Percentiles rank a stretch among this genome's conserved stretches.
phyloP scores from a whole-genome alignment of 2,329 filamentous ascomycete species.

The Clarireedia hainanense region DNA sequence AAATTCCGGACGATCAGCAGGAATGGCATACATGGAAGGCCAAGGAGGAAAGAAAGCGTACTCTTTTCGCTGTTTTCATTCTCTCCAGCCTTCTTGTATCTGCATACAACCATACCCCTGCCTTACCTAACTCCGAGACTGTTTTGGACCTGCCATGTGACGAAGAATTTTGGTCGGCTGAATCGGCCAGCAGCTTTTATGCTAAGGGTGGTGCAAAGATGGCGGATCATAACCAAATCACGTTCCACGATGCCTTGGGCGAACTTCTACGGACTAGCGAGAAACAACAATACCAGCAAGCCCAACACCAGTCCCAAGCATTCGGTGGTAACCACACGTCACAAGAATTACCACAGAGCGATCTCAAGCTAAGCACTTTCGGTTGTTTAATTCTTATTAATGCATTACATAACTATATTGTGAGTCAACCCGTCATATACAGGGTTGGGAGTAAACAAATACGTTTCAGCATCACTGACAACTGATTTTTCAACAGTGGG shows the following conservation, averaged over 20 bases:
- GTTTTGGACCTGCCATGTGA: slow-evolving; percentile 83
- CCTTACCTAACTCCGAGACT: slow-evolving; percentile 90
- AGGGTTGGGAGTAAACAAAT: background rate
- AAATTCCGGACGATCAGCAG: slow-evolving; percentile 49
- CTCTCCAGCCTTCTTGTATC: slow-evolving; percentile 86
- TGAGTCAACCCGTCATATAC: background rate
- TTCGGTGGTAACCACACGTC: slow-evolving; percentile 40
- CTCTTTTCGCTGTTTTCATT: slow-evolving; percentile 83
- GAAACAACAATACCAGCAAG: slow-evolving; percentile 48
- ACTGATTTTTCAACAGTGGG: slow-evolving; percentile 47
- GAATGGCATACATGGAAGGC: slow-evolving; percentile 88
- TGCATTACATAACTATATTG: slow-evolving; percentile 89
- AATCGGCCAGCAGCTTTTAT: slow-evolving; percentile 74
- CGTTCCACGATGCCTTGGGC: slow-evolving; percentile 76
- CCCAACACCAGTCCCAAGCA: slow-evolving; percentile 35
- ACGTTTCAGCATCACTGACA: too few species aligned
- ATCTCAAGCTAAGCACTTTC: slow-evolving; percentile 79
- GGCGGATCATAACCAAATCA: slow-evolving; percentile 61
- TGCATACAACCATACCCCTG: slow-evolving; percentile 86
- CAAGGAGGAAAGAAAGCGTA: slow-evolving; percentile 84
- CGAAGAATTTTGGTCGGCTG: slow-evolving; percentile 82
- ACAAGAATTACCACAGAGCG: slow-evolving; percentile 47
- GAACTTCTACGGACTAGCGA: slow-evolving; percentile 72
- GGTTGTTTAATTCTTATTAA: slow-evolving; percentile 89
- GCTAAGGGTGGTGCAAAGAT: slow-evolving; percentile 64